Evolutionary conservation across 306 rosid genomes (phyloP).

Genomic region (Mimosa pudica): DNA sequence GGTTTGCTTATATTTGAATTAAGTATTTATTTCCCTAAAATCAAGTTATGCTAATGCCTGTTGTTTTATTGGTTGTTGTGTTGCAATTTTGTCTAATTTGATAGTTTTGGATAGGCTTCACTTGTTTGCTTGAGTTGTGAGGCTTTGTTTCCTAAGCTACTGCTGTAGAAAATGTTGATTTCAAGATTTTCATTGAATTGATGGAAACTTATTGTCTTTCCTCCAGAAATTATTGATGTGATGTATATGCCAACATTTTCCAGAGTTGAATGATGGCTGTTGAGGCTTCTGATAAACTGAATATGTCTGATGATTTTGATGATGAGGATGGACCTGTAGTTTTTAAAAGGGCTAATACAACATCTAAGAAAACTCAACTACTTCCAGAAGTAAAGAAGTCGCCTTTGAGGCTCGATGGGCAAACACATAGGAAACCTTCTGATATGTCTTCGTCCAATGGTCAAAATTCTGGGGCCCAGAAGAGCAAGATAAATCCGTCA

Average conservation of each 20-base stretch:
- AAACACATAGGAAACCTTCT: conserved; percentile 31
- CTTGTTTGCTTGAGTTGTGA: conserved; percentile 4
- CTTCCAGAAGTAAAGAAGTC: conserved; percentile 41
- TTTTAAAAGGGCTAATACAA: conserved; percentile 34
- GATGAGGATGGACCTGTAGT: conserved; percentile 36
- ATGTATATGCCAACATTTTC: conserved; percentile 35
- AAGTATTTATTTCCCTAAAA: background rate
- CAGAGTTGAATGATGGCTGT: conserved; percentile 48
- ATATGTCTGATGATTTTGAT: conserved; percentile 17
- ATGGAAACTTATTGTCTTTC: conserved; percentile 20
- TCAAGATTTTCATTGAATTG: background rate
- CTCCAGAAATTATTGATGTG: conserved; percentile 37
- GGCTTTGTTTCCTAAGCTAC: conserved; percentile 9
- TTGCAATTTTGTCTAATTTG: background rate
- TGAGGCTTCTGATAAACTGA: conserved; percentile 47
- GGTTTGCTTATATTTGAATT: conserved; percentile 11
- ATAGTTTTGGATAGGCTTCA: conserved; percentile 4
- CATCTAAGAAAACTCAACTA: conserved; percentile 40
- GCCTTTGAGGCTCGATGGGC: conserved; percentile 37
- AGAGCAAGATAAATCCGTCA: conserved; percentile 31
- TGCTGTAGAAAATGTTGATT: conserved; percentile 12
- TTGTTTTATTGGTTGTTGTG: background rate
- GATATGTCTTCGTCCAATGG: conserved; percentile 46
- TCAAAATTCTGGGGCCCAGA: conserved; percentile 38
- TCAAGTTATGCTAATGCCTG: background rate